A percentile compares a stretch with the other conserved stretches of the same genome.
phyloP scores from a whole-genome alignment of 2,329 filamentous ascomycete genomes.

The Fusarium torulosum region DNA sequence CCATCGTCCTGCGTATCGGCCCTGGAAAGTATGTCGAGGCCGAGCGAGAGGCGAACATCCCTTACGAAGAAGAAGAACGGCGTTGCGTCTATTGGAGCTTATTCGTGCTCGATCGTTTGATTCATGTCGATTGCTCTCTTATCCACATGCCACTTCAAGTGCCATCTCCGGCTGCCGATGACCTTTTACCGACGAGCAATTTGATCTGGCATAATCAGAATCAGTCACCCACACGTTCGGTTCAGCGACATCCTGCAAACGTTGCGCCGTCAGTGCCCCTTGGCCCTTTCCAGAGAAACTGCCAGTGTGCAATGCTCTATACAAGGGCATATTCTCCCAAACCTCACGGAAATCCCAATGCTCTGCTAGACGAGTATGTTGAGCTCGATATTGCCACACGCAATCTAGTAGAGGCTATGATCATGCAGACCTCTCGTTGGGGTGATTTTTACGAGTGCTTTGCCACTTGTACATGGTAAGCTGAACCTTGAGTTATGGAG shows the following conservation, averaged over 20 bases:
- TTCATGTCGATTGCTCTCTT: slow-evolving; percentile 51
- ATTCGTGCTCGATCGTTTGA: slow-evolving; percentile 58
- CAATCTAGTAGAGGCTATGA: slow-evolving; percentile 52
- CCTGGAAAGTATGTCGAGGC: slow-evolving; percentile 55
- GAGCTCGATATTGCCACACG: slow-evolving; percentile 52
- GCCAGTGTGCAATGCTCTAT: slow-evolving; percentile 54
- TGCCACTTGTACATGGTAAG: slow-evolving; percentile 53
- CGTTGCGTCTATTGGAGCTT: slow-evolving; percentile 60
- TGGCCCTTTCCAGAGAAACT: slow-evolving; percentile 53
- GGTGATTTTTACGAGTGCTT: slow-evolving; percentile 54
- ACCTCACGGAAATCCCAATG: slow-evolving; percentile 30
- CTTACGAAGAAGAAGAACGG: slow-evolving; percentile 55
- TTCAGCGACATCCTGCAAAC: slow-evolving; percentile 48
- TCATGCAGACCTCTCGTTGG: slow-evolving; percentile 51
- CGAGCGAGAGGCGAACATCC: slow-evolving; percentile 47
- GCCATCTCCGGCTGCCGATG: slow-evolving; percentile 53
- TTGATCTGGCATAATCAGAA: slow-evolving; percentile 50
- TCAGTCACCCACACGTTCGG: slow-evolving; percentile 38
- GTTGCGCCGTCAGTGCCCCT: slow-evolving; percentile 50
- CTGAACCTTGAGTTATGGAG: slow-evolving; percentile 4
- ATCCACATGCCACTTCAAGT: slow-evolving; percentile 53
- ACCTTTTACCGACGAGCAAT: slow-evolving; percentile 53
- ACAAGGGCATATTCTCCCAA: slow-evolving; percentile 49
- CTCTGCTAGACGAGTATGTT: slow-evolving; percentile 48
- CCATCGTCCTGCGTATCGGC: slow-evolving; percentile 52